Evolutionary conservation across 768 basidiomycete species (phyloP).

Genomic region (Pholiota microspora): DNA sequence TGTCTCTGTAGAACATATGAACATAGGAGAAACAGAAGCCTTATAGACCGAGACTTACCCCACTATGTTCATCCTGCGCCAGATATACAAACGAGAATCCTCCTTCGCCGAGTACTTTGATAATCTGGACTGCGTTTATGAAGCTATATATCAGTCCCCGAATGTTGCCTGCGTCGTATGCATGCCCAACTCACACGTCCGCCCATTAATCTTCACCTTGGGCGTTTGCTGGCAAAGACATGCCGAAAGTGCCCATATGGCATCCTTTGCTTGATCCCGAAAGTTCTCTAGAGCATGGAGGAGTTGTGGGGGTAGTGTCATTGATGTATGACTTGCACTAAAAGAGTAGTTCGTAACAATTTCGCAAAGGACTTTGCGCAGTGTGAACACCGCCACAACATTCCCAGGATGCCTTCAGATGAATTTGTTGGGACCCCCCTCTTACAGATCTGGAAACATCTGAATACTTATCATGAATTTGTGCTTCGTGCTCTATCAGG

Average conservation of each 20-base stretch:
- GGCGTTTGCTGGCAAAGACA: slow-evolving; percentile 81
- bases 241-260: slow-evolving; percentile 76
- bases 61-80: slow-evolving; percentile 82
- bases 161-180: too few species aligned
- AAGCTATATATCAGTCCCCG: not conserved
- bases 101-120: slow-evolving; percentile 93
- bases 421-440: too few species aligned
- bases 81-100: slow-evolving; percentile 93
- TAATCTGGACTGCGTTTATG: slow-evolving; percentile 67
- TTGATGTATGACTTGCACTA: too few species aligned
- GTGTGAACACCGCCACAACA: too few species aligned
- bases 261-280: slow-evolving; percentile 79
- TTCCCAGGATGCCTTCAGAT: too few species aligned
- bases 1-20: slow-evolving; percentile 51
- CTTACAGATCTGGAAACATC: too few species aligned
- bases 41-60: slow-evolving; percentile 38
- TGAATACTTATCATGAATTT: too few species aligned
- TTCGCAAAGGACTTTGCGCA: too few species aligned
- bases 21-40: not conserved
- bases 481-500: too few species aligned
- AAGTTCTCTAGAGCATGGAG: slow-evolving; percentile 51
- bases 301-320: slow-evolving; percentile 37
- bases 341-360: too few species aligned
- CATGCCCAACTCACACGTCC: slow-evolving; percentile 66
- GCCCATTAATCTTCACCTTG: slow-evolving; percentile 92